phyloP scores from a whole-genome alignment of 371 early-diverging fungal species.

The Blakeslea trispora region DNA sequence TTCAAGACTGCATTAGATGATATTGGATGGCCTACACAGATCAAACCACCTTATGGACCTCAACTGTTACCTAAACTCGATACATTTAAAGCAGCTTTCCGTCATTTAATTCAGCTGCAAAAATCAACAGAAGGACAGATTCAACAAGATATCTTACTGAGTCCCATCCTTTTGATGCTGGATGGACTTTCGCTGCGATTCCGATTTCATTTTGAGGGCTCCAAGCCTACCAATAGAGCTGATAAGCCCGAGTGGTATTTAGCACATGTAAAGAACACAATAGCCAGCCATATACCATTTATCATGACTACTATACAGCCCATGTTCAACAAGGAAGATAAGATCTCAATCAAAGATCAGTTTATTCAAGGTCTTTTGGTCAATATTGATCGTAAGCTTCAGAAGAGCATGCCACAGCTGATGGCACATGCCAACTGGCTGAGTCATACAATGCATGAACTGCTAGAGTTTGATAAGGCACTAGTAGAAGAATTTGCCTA shows the following conservation, averaged over 20 bases:
- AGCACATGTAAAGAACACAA: conserved; percentile 65
- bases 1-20: conserved; percentile 47
- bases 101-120: conserved; percentile 45
- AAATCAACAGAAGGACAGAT: conserved; percentile 37
- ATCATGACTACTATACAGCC: conserved; percentile 45
- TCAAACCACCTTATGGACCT: conserved; percentile 44
- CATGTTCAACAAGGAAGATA: conserved; percentile 14
- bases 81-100: conserved; percentile 44
- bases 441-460: conserved; percentile 75
- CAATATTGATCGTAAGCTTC: conserved; percentile 67
- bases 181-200: conserved; percentile 70
- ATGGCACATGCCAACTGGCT: conserved; percentile 61
- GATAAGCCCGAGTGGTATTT: conserved; percentile 93
- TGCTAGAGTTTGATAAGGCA: conserved; percentile 72
- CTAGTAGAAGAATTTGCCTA: conserved; percentile 71
- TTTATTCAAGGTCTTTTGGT: conserved; percentile 66
- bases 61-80: conserved; percentile 36
- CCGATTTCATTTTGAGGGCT: conserved; percentile 79
- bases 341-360: conserved; percentile 57
- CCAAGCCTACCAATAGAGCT: conserved; percentile 75
- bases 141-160: conserved; percentile 10
- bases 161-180: conserved; percentile 63
- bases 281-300: conserved; percentile 44
- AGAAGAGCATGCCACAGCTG: conserved; percentile 55
- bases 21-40: conserved; percentile 57